Evolutionary conservation across 1,284 basidiomycete species (phyloP).

Genomic region (Apiotrichum laibachii): DNA sequence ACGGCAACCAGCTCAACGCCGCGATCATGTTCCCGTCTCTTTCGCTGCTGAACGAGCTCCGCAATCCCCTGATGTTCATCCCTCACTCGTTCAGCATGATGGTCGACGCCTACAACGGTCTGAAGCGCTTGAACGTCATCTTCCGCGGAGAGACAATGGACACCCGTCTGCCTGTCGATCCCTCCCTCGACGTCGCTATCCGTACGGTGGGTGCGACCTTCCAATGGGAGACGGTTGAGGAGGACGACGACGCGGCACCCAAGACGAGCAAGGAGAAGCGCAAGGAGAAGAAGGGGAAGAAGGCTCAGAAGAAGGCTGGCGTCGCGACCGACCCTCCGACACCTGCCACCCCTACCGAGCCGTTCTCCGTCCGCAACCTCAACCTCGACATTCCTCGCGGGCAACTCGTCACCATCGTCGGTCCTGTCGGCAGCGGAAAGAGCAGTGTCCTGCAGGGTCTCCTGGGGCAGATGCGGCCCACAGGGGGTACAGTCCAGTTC

Average conservation of each 20-base stretch:
- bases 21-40: slow-evolving; percentile 67
- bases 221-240: slow-evolving; percentile 54
- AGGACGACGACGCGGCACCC: not conserved
- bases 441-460: slow-evolving; percentile 65
- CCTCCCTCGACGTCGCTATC: slow-evolving; percentile 56
- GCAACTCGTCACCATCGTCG: slow-evolving; percentile 63
- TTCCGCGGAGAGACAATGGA: slow-evolving; percentile 61
- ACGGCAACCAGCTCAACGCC: slow-evolving; percentile 57
- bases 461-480: slow-evolving; percentile 68
- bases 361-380: slow-evolving; percentile 59
- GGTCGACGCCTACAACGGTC: slow-evolving; percentile 64
- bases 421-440: slow-evolving; percentile 59
- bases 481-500: slow-evolving; percentile 59
- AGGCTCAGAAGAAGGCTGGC: not conserved
- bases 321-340: not conserved
- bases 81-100: slow-evolving; percentile 64
- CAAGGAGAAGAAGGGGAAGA: not conserved
- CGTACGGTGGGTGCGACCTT: slow-evolving; percentile 59
- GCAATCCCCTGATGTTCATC: slow-evolving; percentile 67
- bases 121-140: slow-evolving; percentile 56
- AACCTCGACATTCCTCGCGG: slow-evolving; percentile 61
- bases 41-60: slow-evolving; percentile 64
- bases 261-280: too few species aligned
- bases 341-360: slow-evolving; percentile 16
- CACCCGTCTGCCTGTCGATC: slow-evolving; percentile 53